Base-by-base conservation (phyloP, 2,329 filamentous ascomycete species). In the Cercospora nicotianae region DNA sequence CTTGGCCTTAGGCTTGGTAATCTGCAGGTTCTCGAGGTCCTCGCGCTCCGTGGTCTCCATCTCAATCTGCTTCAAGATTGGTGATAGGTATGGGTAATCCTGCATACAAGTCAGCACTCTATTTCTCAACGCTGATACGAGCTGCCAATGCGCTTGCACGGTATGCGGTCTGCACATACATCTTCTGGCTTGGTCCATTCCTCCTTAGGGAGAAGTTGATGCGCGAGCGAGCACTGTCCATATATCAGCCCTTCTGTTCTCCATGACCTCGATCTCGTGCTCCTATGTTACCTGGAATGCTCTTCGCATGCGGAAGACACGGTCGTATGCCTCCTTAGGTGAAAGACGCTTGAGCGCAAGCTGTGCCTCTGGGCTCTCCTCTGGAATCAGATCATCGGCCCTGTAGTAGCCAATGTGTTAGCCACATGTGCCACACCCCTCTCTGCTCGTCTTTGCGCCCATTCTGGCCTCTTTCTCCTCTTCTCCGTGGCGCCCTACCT, bases 241-340 rank as follows among this genome's bases (percentile, higher is more conserved):
- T 66, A 33, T n/a, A 23, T 72, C 42, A 70, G 70, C 53, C 48
- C 42, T 57, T 67, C 4, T 65, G 59, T 39, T 33, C 31, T 36
- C n/a, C 9, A 36, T 5, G 7, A 51, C 20, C 53, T 31, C 33
- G 6, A 45, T 16, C 26, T 62, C 76, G 73, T 75, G 74, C 68
- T 30, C 58, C 42, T 3, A 51, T 63, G 12, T 72, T 83, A 91
- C 90, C 87, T 99, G 95, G 83, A 96, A 90, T 77, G 95, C 94
- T 83, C 95, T 90, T 84, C 95, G 92, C 82, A 99, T 89, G 79
- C 95, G 94, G 90, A 93, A 99, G 81, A 98, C 89, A 81, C 95
- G 94, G 85, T 99, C 95, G 85, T 98, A 98, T 77, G 90, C 87
- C 80, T 95, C 92, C 86, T 96, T 92, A 77, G 92, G 87, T 67